A percentile compares a stretch with the other conserved stretches of the same genome.
Conservation (phyloP, 805 yeast species). For the Wickerhamomyces subpelliculosus region DNA sequence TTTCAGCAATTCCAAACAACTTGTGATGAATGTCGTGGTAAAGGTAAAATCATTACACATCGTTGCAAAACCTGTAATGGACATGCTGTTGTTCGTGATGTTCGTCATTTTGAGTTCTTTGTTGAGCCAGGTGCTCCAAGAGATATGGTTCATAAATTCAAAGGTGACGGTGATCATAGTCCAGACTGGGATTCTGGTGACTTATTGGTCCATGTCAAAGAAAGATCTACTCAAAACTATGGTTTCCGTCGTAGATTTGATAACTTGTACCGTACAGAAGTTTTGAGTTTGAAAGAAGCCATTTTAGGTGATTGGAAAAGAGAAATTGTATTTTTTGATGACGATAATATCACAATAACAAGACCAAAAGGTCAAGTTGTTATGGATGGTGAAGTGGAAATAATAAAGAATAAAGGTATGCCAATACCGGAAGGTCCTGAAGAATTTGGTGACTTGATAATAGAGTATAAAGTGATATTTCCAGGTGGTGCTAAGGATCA, state of each 20-base stretch:
- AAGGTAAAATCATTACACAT: conserved; percentile 59
- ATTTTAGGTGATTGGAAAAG: conserved; percentile 76
- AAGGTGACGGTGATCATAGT: conserved; percentile 76
- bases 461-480: conserved; percentile 40
- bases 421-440: conserved; percentile 48
- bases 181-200: conserved; percentile 87
- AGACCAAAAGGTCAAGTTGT: conserved; percentile 49
- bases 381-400: conserved; percentile 64
- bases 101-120: conserved; percentile 51
- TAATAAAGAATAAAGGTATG: conserved; percentile 77
- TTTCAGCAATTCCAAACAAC: conserved; percentile 73
- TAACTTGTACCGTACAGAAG: conserved; percentile 76
- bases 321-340: conserved; percentile 58
- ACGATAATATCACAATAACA: conserved; percentile 32
- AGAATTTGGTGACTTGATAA: conserved; percentile 46
- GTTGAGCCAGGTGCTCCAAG: conserved; percentile 68
- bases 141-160: conserved; percentile 47
- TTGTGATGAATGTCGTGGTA: conserved; percentile 78
- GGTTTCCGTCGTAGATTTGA: conserved; percentile 82
- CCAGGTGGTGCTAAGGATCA: conserved; percentile 30
- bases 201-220: conserved; percentile 53
- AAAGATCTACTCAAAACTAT: conserved; percentile 48
- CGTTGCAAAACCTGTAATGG: conserved; percentile 73
- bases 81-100: conserved; percentile 47
- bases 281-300: conserved; percentile 66